These are phyloP conservation scores for Leishmania martiniquensis DNA, from an alignment of 208 protist genomes.

Conservation along the genomic window DNA sequence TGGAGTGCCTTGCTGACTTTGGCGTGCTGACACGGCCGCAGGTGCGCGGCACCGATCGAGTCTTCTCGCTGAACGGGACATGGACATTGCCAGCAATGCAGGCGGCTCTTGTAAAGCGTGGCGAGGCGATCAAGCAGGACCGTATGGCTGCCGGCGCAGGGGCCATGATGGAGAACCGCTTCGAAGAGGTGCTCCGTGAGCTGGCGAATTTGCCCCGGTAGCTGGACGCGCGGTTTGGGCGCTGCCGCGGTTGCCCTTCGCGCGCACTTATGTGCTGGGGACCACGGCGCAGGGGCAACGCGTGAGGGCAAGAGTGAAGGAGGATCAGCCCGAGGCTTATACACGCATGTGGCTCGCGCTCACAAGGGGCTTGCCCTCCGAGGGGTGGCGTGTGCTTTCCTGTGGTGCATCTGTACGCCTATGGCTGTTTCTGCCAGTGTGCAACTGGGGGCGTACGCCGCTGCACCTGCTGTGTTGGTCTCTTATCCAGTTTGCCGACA, in stretches of 20 bases:
- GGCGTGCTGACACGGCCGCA: constrained; percentile 73
- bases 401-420: background rate
- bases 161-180: constrained; percentile 61
- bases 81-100: constrained; percentile 72
- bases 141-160: constrained; percentile 37
- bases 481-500: background rate
- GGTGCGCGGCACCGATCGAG: constrained; percentile 54
- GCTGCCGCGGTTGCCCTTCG: too few relatives aligned
- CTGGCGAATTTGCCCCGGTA: constrained; percentile 45
- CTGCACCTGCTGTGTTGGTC: background rate
- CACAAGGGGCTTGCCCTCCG: background rate
- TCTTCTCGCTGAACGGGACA: constrained; percentile 69
- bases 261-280: too few relatives aligned
- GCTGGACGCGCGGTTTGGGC: background rate
- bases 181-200: constrained; percentile 59
- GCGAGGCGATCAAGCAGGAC: constrained; percentile 61
- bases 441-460: background rate
- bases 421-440: too few relatives aligned
- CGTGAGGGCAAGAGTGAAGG: background rate
- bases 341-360: too few relatives aligned
- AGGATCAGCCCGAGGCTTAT: background rate
- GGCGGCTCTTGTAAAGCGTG: constrained; percentile 50
- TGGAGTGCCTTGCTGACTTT: constrained; percentile 69
- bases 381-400: background rate
- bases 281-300: too few relatives aligned